Evolutionary conservation across 768 basidiomycete species (phyloP), one percentile per base, ranked within the genome.

Genomic region (Trametes elegans): DNA sequence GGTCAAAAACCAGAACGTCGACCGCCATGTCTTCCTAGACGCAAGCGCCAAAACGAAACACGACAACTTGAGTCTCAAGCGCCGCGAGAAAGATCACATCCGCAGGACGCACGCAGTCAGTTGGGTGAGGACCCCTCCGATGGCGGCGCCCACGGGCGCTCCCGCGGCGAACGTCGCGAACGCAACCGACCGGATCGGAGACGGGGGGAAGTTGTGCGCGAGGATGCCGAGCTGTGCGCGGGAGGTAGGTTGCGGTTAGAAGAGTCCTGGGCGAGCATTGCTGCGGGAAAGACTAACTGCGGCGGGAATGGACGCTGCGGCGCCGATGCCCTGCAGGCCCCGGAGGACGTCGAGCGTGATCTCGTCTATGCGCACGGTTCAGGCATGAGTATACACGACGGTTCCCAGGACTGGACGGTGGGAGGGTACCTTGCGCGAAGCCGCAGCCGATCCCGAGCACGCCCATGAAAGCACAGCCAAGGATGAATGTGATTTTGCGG

Each of bases 131-230:
- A 85, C 71, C 16, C 89, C 90, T 16, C 92, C 91, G 0, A 93
- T 70, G 0, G 82, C 87, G 0, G 79, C 87, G 0, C 93, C 93
- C 5, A 94, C 64, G 0, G 93, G 92, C 0, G 88, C 90, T 23
- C 94, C 94, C 0, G 91, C 90, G 1, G 5, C 78, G 59, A 93
- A 95, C 0, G 86, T 83, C 0, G 94, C 81, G 59, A 94, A 95
- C 0, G 91, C 93, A 82, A n/a, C n/a, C n/a, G n/a, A n/a, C 11
- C 93, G 80, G 0, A 83, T 78, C 13, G 73, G 73, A 0, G 86
- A 85, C 0, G 79, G 76, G 4, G 87, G 85, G 66, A 95, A 95
- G 0, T 84, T 74, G 42, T 87, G 79, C 0, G 93, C 93, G 32
- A 96, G 76, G 52, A 91, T 93, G 0, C 93, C 93, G 1, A 93